Conservation (phyloP, 805 yeast genomes). For the Ogataea nonfermentans region DNA sequence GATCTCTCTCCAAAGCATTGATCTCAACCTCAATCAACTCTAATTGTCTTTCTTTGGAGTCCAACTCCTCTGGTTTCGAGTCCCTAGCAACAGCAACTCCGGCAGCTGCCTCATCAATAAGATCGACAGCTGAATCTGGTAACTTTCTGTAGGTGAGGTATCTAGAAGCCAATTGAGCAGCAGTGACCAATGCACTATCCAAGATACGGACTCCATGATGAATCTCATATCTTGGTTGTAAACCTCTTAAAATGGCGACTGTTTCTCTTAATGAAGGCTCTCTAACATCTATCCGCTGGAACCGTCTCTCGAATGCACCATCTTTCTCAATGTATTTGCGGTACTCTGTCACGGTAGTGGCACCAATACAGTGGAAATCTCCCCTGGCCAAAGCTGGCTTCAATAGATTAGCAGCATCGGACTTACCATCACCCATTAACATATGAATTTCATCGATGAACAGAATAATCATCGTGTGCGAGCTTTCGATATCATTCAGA, state of each 20-base stretch:
- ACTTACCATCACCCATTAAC: conserved; percentile 99
- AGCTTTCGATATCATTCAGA: conserved; percentile 85
- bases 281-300: conserved; percentile 94
- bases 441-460: conserved; percentile 98
- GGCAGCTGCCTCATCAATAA: conserved; percentile 95
- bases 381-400: conserved; percentile 98
- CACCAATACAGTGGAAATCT: conserved; percentile 94
- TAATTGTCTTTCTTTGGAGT: conserved; percentile 86
- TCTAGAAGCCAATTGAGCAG: conserved; percentile 92
- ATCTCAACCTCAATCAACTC: conserved; percentile 93
- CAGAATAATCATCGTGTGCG: conserved; percentile 79
- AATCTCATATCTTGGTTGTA: conserved; percentile 91
- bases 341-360: conserved; percentile 94
- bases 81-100: conserved; percentile 98
- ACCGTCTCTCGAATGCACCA: conserved; percentile 98
- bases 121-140: conserved; percentile 96
- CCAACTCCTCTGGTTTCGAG: conserved; percentile 95
- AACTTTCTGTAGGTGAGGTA: conserved; percentile 92
- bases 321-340: conserved; percentile 91
- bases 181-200: conserved; percentile 90
- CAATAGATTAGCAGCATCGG: conserved; percentile 93
- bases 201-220: conserved; percentile 97
- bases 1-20: conserved; percentile 94
- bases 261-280: conserved; percentile 93
- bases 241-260: conserved; percentile 92